These are phyloP conservation scores for Fusarium verticillioides DNA, from an alignment of 2,329 filamentous ascomycete species.

Conservation along the genomic window DNA sequence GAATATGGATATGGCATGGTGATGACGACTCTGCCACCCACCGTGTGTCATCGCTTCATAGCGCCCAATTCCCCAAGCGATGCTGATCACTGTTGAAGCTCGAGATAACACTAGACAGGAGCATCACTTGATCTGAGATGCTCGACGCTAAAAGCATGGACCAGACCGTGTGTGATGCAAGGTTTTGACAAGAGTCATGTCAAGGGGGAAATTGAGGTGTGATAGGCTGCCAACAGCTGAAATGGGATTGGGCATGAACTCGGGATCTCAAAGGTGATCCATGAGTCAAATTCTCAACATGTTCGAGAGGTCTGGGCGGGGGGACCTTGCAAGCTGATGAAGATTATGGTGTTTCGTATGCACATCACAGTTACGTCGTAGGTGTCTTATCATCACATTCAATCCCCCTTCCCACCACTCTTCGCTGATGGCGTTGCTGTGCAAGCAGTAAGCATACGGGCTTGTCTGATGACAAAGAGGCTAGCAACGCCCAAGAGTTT, in stretches of 20 bases:
- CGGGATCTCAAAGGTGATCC: background rate
- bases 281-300: slow-evolving; percentile 1
- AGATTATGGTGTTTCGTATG: slow-evolving; percentile 8
- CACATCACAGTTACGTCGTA: slow-evolving; percentile 17
- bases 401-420: slow-evolving; percentile 13
- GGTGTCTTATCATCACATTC: slow-evolving; percentile 21
- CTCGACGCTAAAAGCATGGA: slow-evolving; percentile 30
- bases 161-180: slow-evolving; percentile 24
- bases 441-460: slow-evolving; percentile 19
- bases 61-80: background rate
- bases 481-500: slow-evolving; percentile 7
- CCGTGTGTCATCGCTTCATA: background rate
- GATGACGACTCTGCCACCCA: slow-evolving; percentile 24
- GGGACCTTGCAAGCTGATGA: background rate
- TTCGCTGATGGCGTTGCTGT: slow-evolving; percentile 10
- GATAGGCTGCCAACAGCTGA: slow-evolving; percentile 11
- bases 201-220: slow-evolving; percentile 14
- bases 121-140: slow-evolving; percentile 42
- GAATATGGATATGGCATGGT: slow-evolving; percentile 14
- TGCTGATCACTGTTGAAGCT: slow-evolving; percentile 33
- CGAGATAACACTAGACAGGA: slow-evolving; percentile 24
- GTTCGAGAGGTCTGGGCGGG: background rate
- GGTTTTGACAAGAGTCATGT: slow-evolving; percentile 36
- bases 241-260: slow-evolving; percentile 7
- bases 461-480: slow-evolving; percentile 28